These are phyloP conservation scores for Vachellia collinsii DNA, from an alignment of 306 rosid species.

Conservation along the genomic window DNA sequence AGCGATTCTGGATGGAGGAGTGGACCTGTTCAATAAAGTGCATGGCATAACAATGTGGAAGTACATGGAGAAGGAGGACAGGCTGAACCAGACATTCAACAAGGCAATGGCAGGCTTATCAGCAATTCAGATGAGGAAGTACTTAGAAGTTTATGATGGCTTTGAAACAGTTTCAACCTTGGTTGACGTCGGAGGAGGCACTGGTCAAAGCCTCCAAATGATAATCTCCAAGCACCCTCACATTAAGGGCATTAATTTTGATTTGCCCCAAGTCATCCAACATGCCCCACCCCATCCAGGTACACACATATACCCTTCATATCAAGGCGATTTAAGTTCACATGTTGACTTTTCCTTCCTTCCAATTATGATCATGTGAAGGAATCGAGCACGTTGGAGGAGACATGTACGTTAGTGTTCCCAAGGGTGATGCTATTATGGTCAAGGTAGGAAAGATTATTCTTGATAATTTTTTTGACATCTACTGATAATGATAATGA, in stretches of 20 bases:
- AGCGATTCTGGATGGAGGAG: conserved; percentile 28
- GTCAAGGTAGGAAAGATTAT: conserved; percentile 23
- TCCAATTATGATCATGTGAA: background rate
- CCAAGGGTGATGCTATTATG: conserved; percentile 36
- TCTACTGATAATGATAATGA: background rate
- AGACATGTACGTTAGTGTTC: conserved; percentile 32
- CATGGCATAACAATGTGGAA: conserved; percentile 19
- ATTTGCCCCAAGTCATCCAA: conserved; percentile 32
- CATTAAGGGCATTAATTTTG: conserved; percentile 32
- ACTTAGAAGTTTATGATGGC: conserved; percentile 14
- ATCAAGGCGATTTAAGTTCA: background rate
- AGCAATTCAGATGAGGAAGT: conserved; percentile 22
- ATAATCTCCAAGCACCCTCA: conserved; percentile 29
- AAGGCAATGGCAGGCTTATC: conserved; percentile 16
- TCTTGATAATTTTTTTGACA: background rate
- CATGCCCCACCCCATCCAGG: conserved; percentile 31
- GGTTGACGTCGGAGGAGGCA: conserved; percentile 40
- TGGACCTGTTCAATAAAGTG: conserved; percentile 14
- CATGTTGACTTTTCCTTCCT: background rate
- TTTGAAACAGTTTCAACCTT: conserved; percentile 23
- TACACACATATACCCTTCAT: background rate
- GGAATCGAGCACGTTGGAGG: conserved; percentile 36
- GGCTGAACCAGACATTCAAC: conserved; percentile 24
- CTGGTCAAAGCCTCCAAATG: conserved; percentile 32
- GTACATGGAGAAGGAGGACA: conserved; percentile 9